These are phyloP conservation scores for Debaryomyces castellii DNA, from an alignment of 805 yeast genomes.

Conservation along the genomic window DNA sequence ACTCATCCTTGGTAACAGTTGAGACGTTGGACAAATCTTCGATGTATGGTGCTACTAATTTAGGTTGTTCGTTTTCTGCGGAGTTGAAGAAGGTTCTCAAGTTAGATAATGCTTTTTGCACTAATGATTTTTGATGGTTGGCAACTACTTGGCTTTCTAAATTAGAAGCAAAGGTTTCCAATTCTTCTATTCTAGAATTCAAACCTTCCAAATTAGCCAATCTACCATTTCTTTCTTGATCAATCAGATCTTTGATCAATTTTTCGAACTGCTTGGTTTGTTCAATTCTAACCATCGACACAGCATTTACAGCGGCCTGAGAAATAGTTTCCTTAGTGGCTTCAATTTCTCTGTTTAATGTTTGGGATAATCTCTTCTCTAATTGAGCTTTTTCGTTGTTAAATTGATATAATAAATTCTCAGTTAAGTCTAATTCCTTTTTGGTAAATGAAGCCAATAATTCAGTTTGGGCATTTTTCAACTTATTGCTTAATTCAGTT, in stretches of 20 bases:
- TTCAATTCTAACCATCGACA: conserved; percentile 63
- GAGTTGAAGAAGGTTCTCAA: conserved; percentile 29
- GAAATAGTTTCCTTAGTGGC: conserved; percentile 64
- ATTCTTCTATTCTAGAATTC: conserved; percentile 48
- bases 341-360: conserved; percentile 62
- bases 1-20: conserved; percentile 28
- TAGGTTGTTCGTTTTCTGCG: conserved; percentile 21
- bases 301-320: conserved; percentile 72
- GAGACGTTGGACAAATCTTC: conserved; percentile 28
- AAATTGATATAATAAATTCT: conserved; percentile 59
- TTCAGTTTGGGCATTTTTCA: conserved; percentile 39
- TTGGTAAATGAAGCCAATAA: conserved; percentile 38
- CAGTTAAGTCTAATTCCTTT: conserved; percentile 58
- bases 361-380: conserved; percentile 56
- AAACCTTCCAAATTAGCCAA: conserved; percentile 67
- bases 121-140: conserved; percentile 31
- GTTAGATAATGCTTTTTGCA: conserved; percentile 31
- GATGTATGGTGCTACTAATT: conserved; percentile 36
- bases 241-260: conserved; percentile 28
- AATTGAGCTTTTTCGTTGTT: conserved; percentile 59
- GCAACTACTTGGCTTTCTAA: conserved; percentile 37
- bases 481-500: conserved; percentile 31
- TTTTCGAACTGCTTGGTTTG: conserved; percentile 55
- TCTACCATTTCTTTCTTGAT: conserved; percentile 67
- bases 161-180: conserved; percentile 53